These are phyloP conservation scores for Bryum argenteum DNA, from an alignment of 225 moss, liverwort and hornwort genomes.

Conservation along the genomic window DNA sequence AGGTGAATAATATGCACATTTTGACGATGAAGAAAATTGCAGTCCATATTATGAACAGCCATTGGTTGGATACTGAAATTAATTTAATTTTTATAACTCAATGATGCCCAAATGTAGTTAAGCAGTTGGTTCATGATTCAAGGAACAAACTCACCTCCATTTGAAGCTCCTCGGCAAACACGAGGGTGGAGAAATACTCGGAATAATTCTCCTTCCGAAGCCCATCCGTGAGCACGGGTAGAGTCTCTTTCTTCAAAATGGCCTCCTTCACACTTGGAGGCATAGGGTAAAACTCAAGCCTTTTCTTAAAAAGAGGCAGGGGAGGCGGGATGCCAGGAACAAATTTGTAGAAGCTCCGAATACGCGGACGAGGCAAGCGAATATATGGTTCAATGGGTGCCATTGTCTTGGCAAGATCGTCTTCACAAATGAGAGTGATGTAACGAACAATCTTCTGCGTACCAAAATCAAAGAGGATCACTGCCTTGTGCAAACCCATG, in stretches of 20 bases:
- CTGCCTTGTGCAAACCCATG: constrained; percentile 60
- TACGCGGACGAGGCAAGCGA: constrained; percentile 53
- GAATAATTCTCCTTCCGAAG: constrained; percentile 56
- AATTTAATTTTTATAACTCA: neutral
- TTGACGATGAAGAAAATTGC: neutral
- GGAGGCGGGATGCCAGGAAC: constrained; percentile 64
- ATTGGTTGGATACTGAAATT: neutral
- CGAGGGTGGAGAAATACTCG: constrained; percentile 51
- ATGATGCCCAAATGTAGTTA: neutral
- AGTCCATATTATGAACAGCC: neutral
- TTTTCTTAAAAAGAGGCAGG: constrained; percentile 60
- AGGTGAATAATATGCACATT: neutral
- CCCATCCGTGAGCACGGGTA: constrained; percentile 46
- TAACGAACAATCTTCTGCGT: constrained; percentile 62
- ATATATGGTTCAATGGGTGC: constrained; percentile 57
- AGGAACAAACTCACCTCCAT: constrained; percentile 53
- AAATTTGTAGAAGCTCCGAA: constrained; percentile 64
- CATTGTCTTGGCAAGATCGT: constrained; percentile 57
- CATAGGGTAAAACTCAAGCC: constrained; percentile 52
- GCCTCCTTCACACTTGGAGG: constrained; percentile 48
- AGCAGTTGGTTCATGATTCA: neutral
- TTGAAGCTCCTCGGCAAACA: constrained; percentile 67
- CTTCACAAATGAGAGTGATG: constrained; percentile 56
- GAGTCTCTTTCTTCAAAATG: constrained; percentile 51
- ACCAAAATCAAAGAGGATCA: constrained; percentile 58